phyloP scores from a whole-genome alignment of 345 rosid genomes.

The Eutrema yunnanense region DNA sequence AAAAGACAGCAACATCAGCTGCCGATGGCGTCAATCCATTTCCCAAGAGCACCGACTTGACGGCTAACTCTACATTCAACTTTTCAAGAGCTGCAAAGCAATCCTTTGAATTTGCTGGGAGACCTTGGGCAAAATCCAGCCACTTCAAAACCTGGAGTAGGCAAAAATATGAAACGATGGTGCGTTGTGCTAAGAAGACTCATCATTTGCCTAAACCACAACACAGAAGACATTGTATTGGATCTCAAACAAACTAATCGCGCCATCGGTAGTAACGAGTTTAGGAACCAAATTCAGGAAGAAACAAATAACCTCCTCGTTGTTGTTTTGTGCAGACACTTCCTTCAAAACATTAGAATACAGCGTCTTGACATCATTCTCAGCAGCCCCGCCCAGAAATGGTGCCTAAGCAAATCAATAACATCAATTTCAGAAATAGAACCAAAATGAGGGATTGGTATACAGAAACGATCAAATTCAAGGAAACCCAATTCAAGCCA shows the following conservation, averaged over 20 bases:
- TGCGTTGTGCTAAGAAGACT: not conserved
- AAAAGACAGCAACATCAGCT: conserved; percentile 65
- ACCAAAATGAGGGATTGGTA: not conserved
- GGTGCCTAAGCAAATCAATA: conserved; percentile 35
- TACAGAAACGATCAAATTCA: not conserved
- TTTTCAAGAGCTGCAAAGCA: conserved; percentile 38
- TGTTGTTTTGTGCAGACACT: conserved; percentile 23
- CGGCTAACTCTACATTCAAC: conserved; percentile 56
- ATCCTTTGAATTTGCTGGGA: conserved; percentile 44
- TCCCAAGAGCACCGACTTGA: conserved; percentile 61
- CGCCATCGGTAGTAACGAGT: not conserved
- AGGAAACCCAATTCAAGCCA: not conserved
- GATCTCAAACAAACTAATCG: not conserved
- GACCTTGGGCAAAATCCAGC: conserved; percentile 56
- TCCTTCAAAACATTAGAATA: conserved; percentile 42
- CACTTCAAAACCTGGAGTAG: conserved; percentile 61
- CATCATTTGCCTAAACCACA: not conserved
- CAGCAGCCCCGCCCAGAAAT: conserved; percentile 19
- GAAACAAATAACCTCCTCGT: conserved; percentile 40
- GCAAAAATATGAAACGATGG: not conserved
- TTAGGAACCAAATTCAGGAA: not conserved
- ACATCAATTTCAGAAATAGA: not conserved
- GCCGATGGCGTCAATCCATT: conserved; percentile 74
- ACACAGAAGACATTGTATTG: not conserved
- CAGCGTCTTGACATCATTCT: conserved; percentile 48